phyloP scores from a whole-genome alignment of 495 filamentous ascomycete genomes.

The Penicillium soppii region DNA sequence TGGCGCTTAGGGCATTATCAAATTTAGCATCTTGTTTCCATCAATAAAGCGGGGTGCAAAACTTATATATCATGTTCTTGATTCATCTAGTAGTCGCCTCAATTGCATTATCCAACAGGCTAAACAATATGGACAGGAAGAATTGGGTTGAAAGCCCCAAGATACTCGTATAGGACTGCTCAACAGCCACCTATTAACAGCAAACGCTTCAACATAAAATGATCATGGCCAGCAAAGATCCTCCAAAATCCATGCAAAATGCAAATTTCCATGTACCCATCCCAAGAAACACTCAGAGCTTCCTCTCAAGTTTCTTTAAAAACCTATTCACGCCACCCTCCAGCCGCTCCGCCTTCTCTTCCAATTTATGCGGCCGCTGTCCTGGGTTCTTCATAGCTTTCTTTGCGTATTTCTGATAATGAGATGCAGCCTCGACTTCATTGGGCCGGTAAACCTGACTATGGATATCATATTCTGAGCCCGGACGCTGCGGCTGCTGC shows the following conservation, averaged over 20 bases:
- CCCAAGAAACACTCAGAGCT: conserved; percentile 51
- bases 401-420: conserved; percentile 47
- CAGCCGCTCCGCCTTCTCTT: conserved; percentile 63
- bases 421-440: conserved; percentile 52
- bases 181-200: neutral
- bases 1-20: conserved; percentile 28
- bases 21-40: conserved; percentile 9
- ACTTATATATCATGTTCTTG: neutral
- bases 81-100: neutral
- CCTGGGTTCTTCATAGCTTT: conserved; percentile 51
- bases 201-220: neutral
- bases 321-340: conserved; percentile 79
- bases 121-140: neutral
- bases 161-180: neutral
- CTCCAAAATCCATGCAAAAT: neutral
- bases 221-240: neutral
- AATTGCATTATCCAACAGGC: neutral
- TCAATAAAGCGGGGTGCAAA: conserved; percentile 8
- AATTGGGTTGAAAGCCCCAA: too few species aligned
- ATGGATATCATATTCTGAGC: conserved; percentile 65
- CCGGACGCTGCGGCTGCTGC: conserved; percentile 26
- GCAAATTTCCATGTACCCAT: neutral
- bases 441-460: conserved; percentile 76
- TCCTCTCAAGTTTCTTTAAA: conserved; percentile 89
- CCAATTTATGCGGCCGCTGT: conserved; percentile 57